Evolutionary conservation across 257 asterid species (phyloP), one percentile per base, ranked within the genome.

Genomic region (Solanum etuberosum): DNA sequence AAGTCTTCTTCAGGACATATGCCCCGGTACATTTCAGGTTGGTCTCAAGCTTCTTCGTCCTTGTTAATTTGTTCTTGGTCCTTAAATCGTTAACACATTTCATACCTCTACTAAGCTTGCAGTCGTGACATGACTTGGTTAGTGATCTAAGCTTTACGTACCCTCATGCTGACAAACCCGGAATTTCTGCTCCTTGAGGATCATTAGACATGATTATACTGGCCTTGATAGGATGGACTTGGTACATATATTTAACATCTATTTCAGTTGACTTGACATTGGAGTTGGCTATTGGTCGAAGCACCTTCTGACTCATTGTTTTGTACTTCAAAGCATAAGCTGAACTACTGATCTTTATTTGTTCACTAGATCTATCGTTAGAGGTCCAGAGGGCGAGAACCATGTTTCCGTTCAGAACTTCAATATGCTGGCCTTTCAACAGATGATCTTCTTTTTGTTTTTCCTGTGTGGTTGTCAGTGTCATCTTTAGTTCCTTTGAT

Each of bases 11-110:
- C 89, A 89, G 99, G 18, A 93, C 98, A 34, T 96, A 94, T 31
- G 96, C 99, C 85, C 99, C 98, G 0, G 98, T 95, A 4, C 99
- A 96, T 90, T 96, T 95, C 98, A 97, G 95, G 95, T 92, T 76
- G 37, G 32, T 61, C 87, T 70, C 31, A 12, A 1, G 42, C 2
- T 46, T 80, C 67, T 29, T 16, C n/a, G 13, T 32, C 40, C 67
- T n/a, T 37, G 40, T 18, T 34, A 16, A 6, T 2, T 23, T 63
- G 85, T 42, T 40, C 35, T 43, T 68, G 20, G 34, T 40, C 8
- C 43, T 71, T 9, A 5, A 37, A 23, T 34, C 34, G 14, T 43
- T 1, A 25, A 25, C n/a, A 25, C 38, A 27, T 16, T 43, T 78
- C 38, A 18, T 20, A 43, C 5, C 65, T 77, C 61, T 42, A 42